A percentile compares a stretch with the other conserved stretches of the same genome.
Conservation (phyloP, 2,329 filamentous ascomycete genomes). For the Penicillium sp. region DNA sequence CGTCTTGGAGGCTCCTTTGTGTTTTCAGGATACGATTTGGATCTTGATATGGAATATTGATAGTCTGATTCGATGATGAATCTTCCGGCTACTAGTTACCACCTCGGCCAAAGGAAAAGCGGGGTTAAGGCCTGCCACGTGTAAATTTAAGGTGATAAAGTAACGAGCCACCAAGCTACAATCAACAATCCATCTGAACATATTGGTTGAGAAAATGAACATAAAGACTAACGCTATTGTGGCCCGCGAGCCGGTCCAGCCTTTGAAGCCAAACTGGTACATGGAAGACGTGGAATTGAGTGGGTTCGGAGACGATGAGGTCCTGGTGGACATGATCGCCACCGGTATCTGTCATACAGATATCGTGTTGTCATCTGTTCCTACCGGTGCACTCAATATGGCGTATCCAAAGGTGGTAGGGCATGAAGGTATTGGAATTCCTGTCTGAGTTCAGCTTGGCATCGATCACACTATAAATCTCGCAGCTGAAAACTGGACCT, state of each 20-base stretch:
- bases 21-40: too few relatives aligned
- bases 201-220: neutral
- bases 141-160: too few relatives aligned
- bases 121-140: too few relatives aligned
- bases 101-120: too few relatives aligned
- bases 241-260: constrained; percentile 2
- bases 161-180: too few relatives aligned
- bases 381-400: constrained; percentile 6
- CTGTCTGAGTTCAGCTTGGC: neutral
- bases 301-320: constrained; percentile 13
- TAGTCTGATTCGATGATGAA: too few relatives aligned
- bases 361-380: constrained; percentile 14
- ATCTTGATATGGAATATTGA: too few relatives aligned
- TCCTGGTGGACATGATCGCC: constrained; percentile 21
- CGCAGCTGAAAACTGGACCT: too few relatives aligned
- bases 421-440: constrained; percentile 27
- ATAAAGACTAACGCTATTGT: constrained; percentile 6
- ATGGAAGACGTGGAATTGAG: constrained; percentile 6
- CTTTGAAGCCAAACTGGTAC: constrained; percentile 6
- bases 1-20: too few relatives aligned
- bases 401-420: constrained; percentile 33
- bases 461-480: neutral
- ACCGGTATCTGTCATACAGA: constrained; percentile 27
- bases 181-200: too few relatives aligned
- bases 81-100: too few relatives aligned